Conservation (phyloP, 176 grass and related monocot species). For the Melocanna baccifera region DNA sequence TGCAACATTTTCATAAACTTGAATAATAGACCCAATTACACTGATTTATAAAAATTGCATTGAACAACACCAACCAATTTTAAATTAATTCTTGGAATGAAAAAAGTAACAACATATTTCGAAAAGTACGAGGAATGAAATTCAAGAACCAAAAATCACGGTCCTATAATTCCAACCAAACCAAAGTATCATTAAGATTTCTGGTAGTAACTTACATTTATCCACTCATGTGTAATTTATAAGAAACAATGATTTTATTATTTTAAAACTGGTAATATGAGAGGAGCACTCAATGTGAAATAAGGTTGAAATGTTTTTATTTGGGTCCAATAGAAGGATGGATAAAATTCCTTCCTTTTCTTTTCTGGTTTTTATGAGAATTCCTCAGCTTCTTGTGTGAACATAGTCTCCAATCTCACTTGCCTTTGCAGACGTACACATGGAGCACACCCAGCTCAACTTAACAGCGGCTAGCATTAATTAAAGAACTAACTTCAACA, state of each 20-base stretch:
- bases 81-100: too few species aligned
- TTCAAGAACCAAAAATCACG: not conserved
- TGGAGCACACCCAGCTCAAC: not conserved
- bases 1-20: too few species aligned
- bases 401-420: not conserved
- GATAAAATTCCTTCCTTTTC: not conserved
- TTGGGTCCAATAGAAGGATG: not conserved
- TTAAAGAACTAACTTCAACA: not conserved
- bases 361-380: not conserved
- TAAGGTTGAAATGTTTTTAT: not conserved
- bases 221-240: not conserved
- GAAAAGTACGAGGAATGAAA: not conserved
- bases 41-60: not conserved
- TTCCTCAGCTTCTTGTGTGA: slow-evolving; percentile 1
- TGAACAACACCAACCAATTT: not conserved
- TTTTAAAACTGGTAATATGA: not conserved
- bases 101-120: too few species aligned
- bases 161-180: not conserved
- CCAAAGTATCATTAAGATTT: not conserved
- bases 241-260: not conserved
- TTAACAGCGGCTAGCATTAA: not conserved
- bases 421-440: not conserved
- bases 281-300: not conserved
- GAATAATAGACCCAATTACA: not conserved
- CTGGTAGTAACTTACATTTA: too few species aligned